A percentile compares a stretch with the other conserved stretches of the same genome.
Evolutionary conservation across 768 basidiomycete genomes (phyloP).

Genomic region (Botryobasidium botryosum): DNA sequence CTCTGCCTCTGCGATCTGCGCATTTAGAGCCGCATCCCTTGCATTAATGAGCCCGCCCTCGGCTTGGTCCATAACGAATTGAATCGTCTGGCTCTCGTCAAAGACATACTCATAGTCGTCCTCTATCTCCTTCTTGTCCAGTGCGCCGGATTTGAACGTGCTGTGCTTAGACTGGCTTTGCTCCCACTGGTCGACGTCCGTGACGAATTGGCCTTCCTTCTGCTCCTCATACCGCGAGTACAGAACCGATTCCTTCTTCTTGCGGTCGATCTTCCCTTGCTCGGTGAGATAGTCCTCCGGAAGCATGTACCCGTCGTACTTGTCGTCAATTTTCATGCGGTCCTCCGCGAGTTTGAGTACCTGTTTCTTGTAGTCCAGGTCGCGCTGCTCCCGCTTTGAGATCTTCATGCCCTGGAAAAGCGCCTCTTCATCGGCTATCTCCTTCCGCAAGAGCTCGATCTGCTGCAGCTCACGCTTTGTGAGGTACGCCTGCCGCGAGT

Average conservation of each 20-base stretch:
- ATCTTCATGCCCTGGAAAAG: slow-evolving; percentile 84
- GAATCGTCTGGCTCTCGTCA: slow-evolving; percentile 92
- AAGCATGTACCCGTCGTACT: slow-evolving; percentile 87
- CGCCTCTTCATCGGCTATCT: slow-evolving; percentile 87
- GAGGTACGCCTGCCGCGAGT: slow-evolving; percentile 89
- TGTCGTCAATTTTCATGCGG: slow-evolving; percentile 85
- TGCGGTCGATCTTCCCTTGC: slow-evolving; percentile 94
- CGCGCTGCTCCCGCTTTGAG: slow-evolving; percentile 61
- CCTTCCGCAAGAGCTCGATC: slow-evolving; percentile 78
- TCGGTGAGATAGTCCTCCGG: slow-evolving; percentile 98
- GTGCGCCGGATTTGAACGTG: slow-evolving; percentile 76
- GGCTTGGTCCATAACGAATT: slow-evolving; percentile 75
- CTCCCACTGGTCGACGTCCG: slow-evolving; percentile 98
- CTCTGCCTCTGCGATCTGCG: slow-evolving; percentile 84
- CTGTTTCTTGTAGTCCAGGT: slow-evolving; percentile 86
- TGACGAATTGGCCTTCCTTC: slow-evolving; percentile 87
- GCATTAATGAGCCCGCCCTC: slow-evolving; percentile 52
- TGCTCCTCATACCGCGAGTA: slow-evolving; percentile 95
- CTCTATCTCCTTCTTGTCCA: slow-evolving; percentile 70
- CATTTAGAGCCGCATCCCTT: slow-evolving; percentile 69
- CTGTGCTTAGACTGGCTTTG: slow-evolving; percentile 77
- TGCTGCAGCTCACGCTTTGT: slow-evolving; percentile 94
- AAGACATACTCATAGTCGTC: slow-evolving; percentile 96
- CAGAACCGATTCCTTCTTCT: slow-evolving; percentile 82
- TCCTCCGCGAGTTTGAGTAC: slow-evolving; percentile 84